A percentile compares a stretch with the other conserved stretches of the same genome.
phyloP scores from a whole-genome alignment of 495 filamentous ascomycete species.

The Penicillium parvum region DNA sequence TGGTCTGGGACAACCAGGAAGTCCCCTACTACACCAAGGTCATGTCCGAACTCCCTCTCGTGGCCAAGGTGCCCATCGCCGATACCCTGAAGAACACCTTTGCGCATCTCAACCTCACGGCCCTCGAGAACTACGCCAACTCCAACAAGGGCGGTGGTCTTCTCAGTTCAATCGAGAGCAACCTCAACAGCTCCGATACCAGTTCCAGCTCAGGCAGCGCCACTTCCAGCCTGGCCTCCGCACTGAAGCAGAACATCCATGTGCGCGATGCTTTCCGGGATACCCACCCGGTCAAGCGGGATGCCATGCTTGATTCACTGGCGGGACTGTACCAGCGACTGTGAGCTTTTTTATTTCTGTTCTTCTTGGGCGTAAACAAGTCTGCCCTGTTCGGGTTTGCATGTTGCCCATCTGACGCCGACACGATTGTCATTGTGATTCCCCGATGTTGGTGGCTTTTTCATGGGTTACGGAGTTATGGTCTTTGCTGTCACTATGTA shows the following conservation, averaged over 20 bases:
- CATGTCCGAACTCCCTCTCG: conserved; percentile 33
- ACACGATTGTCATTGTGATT: conserved; percentile 20
- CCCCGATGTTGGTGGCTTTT: conserved; percentile 4
- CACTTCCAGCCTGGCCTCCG: background rate
- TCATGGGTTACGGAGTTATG: conserved; percentile 11
- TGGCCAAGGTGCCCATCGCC: conserved; percentile 28
- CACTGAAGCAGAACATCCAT: conserved; percentile 14
- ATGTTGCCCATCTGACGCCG: conserved; percentile 12
- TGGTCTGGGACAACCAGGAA: conserved; percentile 30
- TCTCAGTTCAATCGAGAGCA: background rate
- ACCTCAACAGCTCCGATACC: background rate
- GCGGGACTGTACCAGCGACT: conserved; percentile 2
- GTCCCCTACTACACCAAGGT: conserved; percentile 41
- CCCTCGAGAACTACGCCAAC: conserved; percentile 3
- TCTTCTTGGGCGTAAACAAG: background rate
- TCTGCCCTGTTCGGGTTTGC: conserved; percentile 1
- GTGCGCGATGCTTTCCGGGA: conserved; percentile 12
- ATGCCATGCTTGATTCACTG: conserved; percentile 12
- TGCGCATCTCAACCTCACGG: conserved; percentile 10
- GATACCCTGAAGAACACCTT: conserved; percentile 33
- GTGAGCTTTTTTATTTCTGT: background rate
- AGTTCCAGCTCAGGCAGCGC: background rate
- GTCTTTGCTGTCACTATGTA: conserved; percentile 5
- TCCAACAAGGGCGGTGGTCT: background rate
- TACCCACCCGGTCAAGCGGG: conserved; percentile 16